phyloP scores from a whole-genome alignment of 1,284 basidiomycete genomes.

The Ustilago loliicola region DNA sequence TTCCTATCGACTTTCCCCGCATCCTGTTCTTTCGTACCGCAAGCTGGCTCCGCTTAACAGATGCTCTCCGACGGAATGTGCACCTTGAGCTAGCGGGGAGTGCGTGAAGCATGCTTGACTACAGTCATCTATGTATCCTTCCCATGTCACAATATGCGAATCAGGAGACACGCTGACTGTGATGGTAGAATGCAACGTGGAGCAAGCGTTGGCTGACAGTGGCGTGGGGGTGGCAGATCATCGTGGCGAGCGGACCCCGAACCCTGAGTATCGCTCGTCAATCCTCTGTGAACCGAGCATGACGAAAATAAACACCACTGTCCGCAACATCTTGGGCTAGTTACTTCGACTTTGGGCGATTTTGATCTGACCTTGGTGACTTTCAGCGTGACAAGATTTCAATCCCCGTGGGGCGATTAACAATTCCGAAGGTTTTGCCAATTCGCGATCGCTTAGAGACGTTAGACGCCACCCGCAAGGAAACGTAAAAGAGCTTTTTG shows the following conservation, averaged over 20 bases:
- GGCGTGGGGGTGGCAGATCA: not conserved
- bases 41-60: not conserved
- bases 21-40: not conserved
- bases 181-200: too few relatives aligned
- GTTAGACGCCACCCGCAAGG: not conserved
- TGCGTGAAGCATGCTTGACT: too few relatives aligned
- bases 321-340: too few relatives aligned
- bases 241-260: not conserved
- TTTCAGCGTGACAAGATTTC: not conserved
- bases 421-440: not conserved
- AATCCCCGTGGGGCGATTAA: not conserved
- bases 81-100: too few relatives aligned
- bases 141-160: too few relatives aligned
- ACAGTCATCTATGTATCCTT: too few relatives aligned
- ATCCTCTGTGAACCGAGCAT: not conserved
- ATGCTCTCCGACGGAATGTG: too few relatives aligned
- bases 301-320: not conserved
- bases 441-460: not conserved
- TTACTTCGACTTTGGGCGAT: too few relatives aligned
- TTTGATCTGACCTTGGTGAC: not conserved
- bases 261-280: slow-evolving; percentile 3
- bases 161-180: too few relatives aligned
- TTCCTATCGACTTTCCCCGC: slow-evolving; percentile 2
- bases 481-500: not conserved
- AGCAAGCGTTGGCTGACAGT: not conserved